phyloP scores from a whole-genome alignment of 2,329 filamentous ascomycete genomes.

The Apiospora malaysiana region DNA sequence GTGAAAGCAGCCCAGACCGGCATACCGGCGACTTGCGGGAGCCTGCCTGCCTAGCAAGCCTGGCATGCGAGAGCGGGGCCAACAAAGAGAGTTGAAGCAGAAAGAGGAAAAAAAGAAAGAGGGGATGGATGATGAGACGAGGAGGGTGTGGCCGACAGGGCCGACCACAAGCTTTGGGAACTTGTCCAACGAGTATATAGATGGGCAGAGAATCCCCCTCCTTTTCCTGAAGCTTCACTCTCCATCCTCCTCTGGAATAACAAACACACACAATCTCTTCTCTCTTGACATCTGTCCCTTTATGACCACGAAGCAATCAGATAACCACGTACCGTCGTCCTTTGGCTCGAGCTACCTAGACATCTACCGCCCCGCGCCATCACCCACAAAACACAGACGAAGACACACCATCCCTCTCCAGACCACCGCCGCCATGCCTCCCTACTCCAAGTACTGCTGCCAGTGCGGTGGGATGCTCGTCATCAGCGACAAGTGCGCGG shows the following conservation, averaged over 20 bases:
- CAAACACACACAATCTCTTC: not conserved
- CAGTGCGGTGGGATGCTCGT: slow-evolving; percentile 61
- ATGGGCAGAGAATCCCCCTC: not conserved
- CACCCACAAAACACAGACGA: not conserved
- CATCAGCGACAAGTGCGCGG: slow-evolving; percentile 60
- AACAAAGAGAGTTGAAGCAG: not conserved
- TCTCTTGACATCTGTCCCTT: not conserved
- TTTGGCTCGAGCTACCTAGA: not conserved
- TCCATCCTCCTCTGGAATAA: not conserved
- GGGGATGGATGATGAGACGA: not conserved
- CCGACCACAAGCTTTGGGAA: not conserved
- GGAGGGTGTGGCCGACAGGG: not conserved
- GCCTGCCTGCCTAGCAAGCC: not conserved
- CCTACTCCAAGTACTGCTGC: slow-evolving; percentile 58
- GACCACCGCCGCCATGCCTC: slow-evolving; percentile 42
- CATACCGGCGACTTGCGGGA: slow-evolving; percentile 16
- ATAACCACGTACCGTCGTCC: not conserved
- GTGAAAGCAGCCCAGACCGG: not conserved
- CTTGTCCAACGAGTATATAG: not conserved
- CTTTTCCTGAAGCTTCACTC: not conserved
- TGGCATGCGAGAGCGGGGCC: slow-evolving; percentile 1
- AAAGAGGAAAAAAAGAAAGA: not conserved
- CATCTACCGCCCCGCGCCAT: not conserved
- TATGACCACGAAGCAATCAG: slow-evolving; percentile 6
- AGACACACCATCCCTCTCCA: not conserved